These are phyloP conservation scores for Epichloe elymi DNA, from an alignment of 2,329 filamentous ascomycete species.

Conservation along the genomic window DNA sequence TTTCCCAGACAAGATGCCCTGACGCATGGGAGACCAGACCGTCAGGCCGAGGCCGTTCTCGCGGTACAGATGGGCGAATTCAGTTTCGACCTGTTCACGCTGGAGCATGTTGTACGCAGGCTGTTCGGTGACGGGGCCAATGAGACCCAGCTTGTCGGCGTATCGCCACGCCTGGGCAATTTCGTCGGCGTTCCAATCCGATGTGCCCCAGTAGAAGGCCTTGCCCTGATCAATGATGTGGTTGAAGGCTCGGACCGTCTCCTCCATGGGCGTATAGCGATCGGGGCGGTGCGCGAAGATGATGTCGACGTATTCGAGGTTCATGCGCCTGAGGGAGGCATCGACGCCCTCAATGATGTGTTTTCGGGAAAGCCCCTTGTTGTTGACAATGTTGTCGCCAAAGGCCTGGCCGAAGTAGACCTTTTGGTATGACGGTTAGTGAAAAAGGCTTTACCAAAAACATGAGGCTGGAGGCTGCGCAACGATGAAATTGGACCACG, in stretches of 20 bases:
- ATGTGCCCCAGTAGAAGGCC: constrained; percentile 59
- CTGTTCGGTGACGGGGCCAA: constrained; percentile 54
- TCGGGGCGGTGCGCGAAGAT: constrained; percentile 59
- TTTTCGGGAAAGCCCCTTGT: constrained; percentile 54
- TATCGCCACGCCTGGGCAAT: constrained; percentile 49
- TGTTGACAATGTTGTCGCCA: constrained; percentile 51
- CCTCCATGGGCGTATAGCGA: constrained; percentile 54
- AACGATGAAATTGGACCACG: too few relatives aligned
- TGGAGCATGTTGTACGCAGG: constrained; percentile 52
- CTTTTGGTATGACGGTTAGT: constrained; percentile 18
- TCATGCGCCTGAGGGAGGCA: constrained; percentile 42
- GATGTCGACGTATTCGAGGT: constrained; percentile 51
- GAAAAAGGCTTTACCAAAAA: neutral
- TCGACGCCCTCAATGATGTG: constrained; percentile 56
- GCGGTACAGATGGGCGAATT: constrained; percentile 47
- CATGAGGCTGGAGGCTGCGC: neutral
- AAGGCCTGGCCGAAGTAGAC: constrained; percentile 51
- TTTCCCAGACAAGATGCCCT: constrained; percentile 51
- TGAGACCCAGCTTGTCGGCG: constrained; percentile 45
- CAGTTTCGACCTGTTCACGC: constrained; percentile 49
- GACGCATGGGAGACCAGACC: constrained; percentile 44
- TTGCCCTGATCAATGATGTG: constrained; percentile 54
- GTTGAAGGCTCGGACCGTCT: constrained; percentile 59
- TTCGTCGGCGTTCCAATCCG: constrained; percentile 53
- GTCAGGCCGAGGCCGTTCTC: constrained; percentile 49